These are phyloP conservation scores for Fusarium robinianum DNA, from an alignment of 2,329 filamentous ascomycete genomes.

Conservation along the genomic window DNA sequence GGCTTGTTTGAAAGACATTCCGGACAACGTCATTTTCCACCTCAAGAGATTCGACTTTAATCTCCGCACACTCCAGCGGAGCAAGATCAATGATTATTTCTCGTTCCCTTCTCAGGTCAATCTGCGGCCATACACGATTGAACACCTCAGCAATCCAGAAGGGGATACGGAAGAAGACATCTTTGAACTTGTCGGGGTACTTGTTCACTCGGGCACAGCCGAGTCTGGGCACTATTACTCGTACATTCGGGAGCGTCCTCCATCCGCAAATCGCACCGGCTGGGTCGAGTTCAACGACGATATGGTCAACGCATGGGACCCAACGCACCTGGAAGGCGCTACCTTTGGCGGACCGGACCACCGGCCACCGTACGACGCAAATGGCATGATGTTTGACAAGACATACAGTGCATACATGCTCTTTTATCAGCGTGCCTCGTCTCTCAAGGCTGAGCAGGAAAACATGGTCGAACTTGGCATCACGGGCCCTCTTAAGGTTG, in stretches of 20 bases:
- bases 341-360: slow-evolving; percentile 79
- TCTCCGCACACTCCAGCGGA: slow-evolving; percentile 73
- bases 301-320: slow-evolving; percentile 76
- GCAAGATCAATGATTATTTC: slow-evolving; percentile 96
- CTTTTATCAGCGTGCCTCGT: slow-evolving; percentile 85
- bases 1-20: slow-evolving; percentile 88
- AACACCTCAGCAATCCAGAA: slow-evolving; percentile 70
- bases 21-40: slow-evolving; percentile 94
- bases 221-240: slow-evolving; percentile 98
- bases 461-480: slow-evolving; percentile 43
- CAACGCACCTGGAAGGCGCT: slow-evolving; percentile 69
- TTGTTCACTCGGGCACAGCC: slow-evolving; percentile 90
- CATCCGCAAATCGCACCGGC: slow-evolving; percentile 48
- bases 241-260: slow-evolving; percentile 81
- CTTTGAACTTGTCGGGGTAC: slow-evolving; percentile 92
- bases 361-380: slow-evolving; percentile 51
- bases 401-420: slow-evolving; percentile 94
- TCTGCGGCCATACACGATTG: slow-evolving; percentile 88
- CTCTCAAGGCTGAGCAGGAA: slow-evolving; percentile 60
- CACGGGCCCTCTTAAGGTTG: slow-evolving; percentile 46
- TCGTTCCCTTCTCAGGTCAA: slow-evolving; percentile 83
- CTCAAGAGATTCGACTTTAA: slow-evolving; percentile 88
- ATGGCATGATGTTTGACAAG: slow-evolving; percentile 63
- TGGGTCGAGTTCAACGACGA: slow-evolving; percentile 98
- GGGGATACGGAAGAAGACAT: slow-evolving; percentile 66